Conservation (phyloP, 148 eudicot genomes). For the Diospyros lotus region DNA sequence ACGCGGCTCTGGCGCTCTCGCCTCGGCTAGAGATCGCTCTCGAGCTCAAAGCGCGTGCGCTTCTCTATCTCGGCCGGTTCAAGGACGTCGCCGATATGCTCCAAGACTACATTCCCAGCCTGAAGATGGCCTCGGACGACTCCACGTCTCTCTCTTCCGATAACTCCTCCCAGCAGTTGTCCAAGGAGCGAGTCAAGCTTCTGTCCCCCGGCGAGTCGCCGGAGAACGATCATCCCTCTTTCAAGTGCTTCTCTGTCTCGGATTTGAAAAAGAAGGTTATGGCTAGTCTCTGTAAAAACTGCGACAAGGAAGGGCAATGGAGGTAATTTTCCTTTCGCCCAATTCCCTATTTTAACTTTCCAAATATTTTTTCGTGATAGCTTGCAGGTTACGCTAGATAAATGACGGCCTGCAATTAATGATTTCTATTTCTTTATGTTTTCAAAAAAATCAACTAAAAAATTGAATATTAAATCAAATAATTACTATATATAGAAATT, state of each 20-base stretch:
- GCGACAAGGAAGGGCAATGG: constrained; percentile 88
- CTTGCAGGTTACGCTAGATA: constrained; percentile 41
- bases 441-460: not conserved
- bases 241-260: constrained; percentile 82
- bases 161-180: constrained; percentile 42
- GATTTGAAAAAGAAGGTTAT: constrained; percentile 84
- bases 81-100: constrained; percentile 85
- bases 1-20: constrained; percentile 53
- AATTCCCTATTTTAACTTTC: not conserved
- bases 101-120: constrained; percentile 87
- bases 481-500: too few relatives aligned
- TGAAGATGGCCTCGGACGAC: constrained; percentile 48
- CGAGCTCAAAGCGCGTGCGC: constrained; percentile 70
- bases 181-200: constrained; percentile 70
- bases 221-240: constrained; percentile 36
- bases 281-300: constrained; percentile 62
- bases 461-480: too few relatives aligned
- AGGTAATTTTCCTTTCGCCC: constrained; percentile 45
- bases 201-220: constrained; percentile 31
- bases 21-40: constrained; percentile 68
- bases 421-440: constrained; percentile 9
- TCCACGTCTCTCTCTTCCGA: constrained; percentile 52
- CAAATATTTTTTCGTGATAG: constrained; percentile 16
- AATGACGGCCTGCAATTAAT: constrained; percentile 13
- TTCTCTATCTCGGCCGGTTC: constrained; percentile 63